Percentiles rank a stretch among this genome's conserved stretches.
Conservation (phyloP, 805 yeast species). For the Candida coquimbonensis region DNA sequence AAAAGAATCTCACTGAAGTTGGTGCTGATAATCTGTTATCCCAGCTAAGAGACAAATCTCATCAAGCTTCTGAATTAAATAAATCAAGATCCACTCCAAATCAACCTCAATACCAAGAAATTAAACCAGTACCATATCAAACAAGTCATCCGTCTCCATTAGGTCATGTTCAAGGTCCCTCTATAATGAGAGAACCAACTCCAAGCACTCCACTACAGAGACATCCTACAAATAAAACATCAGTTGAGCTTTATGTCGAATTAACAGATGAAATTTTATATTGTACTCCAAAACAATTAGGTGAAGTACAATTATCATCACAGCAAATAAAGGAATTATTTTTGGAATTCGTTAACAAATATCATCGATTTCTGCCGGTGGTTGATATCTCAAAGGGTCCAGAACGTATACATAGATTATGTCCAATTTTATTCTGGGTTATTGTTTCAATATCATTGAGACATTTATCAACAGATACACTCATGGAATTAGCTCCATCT, state of each 20-base stretch:
- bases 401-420: conserved; percentile 66
- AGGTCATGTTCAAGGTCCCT: conserved; percentile 14
- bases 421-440: conserved; percentile 93
- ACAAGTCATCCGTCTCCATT: conserved; percentile 2
- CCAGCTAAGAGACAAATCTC: conserved; percentile 16
- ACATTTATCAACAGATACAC: conserved; percentile 39
- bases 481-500: conserved; percentile 56
- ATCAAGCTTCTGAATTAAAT: conserved; percentile 4
- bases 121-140: conserved; percentile 1
- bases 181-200: conserved; percentile 18
- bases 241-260: conserved; percentile 9
- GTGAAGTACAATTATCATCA: conserved; percentile 55
- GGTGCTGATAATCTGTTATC: conserved; percentile 19
- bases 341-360: conserved; percentile 62
- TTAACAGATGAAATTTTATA: conserved; percentile 31
- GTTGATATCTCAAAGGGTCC: conserved; percentile 81
- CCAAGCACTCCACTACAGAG: conserved; percentile 8
- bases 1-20: conserved; percentile 39
- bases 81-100: neutral
- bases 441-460: conserved; percentile 80
- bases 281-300: conserved; percentile 67
- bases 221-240: conserved; percentile 7
- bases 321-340: conserved; percentile 57
- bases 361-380: conserved; percentile 83
- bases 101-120: conserved; percentile 2